Evolutionary conservation across 352 stramenopile species (phyloP), one percentile per base, ranked within the genome.

Genomic region (Phytophthora palmivora): DNA sequence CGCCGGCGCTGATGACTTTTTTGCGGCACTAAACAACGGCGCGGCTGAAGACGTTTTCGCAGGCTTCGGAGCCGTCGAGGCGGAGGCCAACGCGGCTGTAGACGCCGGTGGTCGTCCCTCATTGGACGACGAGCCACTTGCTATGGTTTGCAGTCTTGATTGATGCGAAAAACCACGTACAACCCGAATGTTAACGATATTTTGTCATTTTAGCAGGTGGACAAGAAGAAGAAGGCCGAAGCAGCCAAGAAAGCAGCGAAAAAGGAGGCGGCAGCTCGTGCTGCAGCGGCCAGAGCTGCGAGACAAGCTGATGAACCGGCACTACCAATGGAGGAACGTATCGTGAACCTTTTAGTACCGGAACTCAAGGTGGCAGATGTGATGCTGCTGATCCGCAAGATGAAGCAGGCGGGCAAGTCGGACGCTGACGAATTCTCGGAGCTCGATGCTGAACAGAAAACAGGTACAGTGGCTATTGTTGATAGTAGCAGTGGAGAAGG

Each of bases 301-400:
- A 76, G 82, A 59, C 18, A 57, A 16, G 37, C 57, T 10, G 70
- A 79, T 16, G 83, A 89, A 47, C 82, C 82, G 18, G 51, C 79
- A 42, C 65, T 96, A 34, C 85, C 87, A 9, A 94, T 94, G 84
- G 87, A 96, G 52, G 87, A 96, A 44, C 79, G 85, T 18, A 96
- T 96, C 56, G 83, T 92, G 70, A 96, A 94, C 58, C 61, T 96
- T 48, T 63, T 96, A 16, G 85, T 94, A 45, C 84, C 85, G 0
- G 87, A 94, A 34, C 78, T 96, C 42, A 93, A 94, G 64, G 87
- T 94, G 41, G 85, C 87, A 49, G 87, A 96, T 62, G 84, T 96
- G 52, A 93, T 96, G 80, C 70, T 90, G 63, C 69, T 96, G 34
- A 94, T 96, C 67, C 84, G 91, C 58, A 96, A 96, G 67, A 94